phyloP scores from a whole-genome alignment of 2,329 filamentous ascomycete species.

The Leptographium lundbergii region DNA sequence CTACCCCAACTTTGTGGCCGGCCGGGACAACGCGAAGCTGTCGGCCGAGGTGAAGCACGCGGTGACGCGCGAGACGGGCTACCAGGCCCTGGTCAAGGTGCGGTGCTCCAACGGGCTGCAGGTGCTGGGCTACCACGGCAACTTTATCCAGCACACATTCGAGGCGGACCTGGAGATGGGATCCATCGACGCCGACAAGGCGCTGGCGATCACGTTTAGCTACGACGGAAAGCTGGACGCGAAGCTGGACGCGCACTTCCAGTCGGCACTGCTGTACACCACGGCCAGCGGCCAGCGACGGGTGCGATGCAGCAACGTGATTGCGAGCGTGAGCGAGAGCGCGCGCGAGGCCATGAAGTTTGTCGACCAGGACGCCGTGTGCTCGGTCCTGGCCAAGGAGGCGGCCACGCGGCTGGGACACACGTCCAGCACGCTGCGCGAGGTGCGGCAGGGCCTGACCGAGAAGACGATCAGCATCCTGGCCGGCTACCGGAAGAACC shows the following conservation, averaged over 20 bases:
- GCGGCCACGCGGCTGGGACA: slow-evolving; percentile 71
- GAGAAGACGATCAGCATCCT: slow-evolving; percentile 92
- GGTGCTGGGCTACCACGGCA: slow-evolving; percentile 86
- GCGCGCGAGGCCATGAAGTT: slow-evolving; percentile 80
- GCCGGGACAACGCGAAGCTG: slow-evolving; percentile 73
- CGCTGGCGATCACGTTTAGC: slow-evolving; percentile 78
- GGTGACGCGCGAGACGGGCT: slow-evolving; percentile 81
- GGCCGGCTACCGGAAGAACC: slow-evolving; percentile 84
- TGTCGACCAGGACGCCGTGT: slow-evolving; percentile 89
- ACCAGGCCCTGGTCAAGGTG: slow-evolving; percentile 95
- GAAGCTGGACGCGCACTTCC: slow-evolving; percentile 95
- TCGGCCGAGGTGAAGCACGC: slow-evolving; percentile 76
- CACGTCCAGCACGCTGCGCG: slow-evolving; percentile 62
- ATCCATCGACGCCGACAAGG: slow-evolving; percentile 84
- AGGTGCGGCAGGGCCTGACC: slow-evolving; percentile 69
- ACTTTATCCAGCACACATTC: slow-evolving; percentile 91
- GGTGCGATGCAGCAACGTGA: slow-evolving; percentile 85
- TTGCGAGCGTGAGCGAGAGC: slow-evolving; percentile 81
- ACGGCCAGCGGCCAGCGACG: slow-evolving; percentile 79
- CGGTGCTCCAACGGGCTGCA: slow-evolving; percentile 94
- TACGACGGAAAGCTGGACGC: slow-evolving; percentile 97
- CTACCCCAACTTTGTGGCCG: slow-evolving; percentile 89
- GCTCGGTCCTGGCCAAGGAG: slow-evolving; percentile 83
- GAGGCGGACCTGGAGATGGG: slow-evolving; percentile 92
- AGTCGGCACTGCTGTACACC: slow-evolving; percentile 88